These are phyloP conservation scores for Kazachstania bromeliacearum DNA, from an alignment of 805 yeast species.

Conservation along the genomic window DNA sequence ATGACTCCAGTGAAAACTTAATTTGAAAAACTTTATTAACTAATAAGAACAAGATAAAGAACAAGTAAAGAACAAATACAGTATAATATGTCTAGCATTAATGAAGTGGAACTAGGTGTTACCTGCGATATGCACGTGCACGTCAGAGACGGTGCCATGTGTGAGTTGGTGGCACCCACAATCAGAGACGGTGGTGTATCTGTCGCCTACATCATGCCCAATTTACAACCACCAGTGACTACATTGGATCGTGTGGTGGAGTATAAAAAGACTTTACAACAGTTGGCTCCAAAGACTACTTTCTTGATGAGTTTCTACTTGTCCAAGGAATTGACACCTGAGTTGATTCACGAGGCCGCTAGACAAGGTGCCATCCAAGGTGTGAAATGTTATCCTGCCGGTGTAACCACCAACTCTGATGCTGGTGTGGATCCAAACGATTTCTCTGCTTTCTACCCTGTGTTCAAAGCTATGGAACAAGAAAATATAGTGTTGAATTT, in stretches of 20 bases:
- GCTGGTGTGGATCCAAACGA: slow-evolving; percentile 93
- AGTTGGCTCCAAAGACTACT: slow-evolving; percentile 69
- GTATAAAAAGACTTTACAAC: slow-evolving; percentile 56
- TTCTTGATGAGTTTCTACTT: slow-evolving; percentile 88
- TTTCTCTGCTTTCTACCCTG: slow-evolving; percentile 78
- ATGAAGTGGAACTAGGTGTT: slow-evolving; percentile 36
- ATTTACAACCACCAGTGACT: slow-evolving; percentile 84
- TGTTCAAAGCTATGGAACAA: slow-evolving; percentile 80
- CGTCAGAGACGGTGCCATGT: slow-evolving; percentile 88
- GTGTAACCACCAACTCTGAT: slow-evolving; percentile 91
- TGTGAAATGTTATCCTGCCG: slow-evolving; percentile 96
- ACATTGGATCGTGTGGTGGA: slow-evolving; percentile 60
- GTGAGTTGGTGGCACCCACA: slow-evolving; percentile 84
- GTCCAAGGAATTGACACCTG: slow-evolving; percentile 73
- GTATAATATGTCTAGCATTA: not conserved
- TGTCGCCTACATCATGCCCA: slow-evolving; percentile 93
- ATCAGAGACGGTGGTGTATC: slow-evolving; percentile 85
- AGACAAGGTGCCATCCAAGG: slow-evolving; percentile 62
- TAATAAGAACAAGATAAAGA: no score
- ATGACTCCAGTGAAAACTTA: no score
- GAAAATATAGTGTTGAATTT: slow-evolving; percentile 71
- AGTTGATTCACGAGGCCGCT: slow-evolving; percentile 73
- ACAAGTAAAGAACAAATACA: no score
- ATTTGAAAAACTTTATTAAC: no score
- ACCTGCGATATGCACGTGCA: slow-evolving; percentile 96